phyloP scores from a whole-genome alignment of 257 asterid species.

The Leonotis leonurus region DNA sequence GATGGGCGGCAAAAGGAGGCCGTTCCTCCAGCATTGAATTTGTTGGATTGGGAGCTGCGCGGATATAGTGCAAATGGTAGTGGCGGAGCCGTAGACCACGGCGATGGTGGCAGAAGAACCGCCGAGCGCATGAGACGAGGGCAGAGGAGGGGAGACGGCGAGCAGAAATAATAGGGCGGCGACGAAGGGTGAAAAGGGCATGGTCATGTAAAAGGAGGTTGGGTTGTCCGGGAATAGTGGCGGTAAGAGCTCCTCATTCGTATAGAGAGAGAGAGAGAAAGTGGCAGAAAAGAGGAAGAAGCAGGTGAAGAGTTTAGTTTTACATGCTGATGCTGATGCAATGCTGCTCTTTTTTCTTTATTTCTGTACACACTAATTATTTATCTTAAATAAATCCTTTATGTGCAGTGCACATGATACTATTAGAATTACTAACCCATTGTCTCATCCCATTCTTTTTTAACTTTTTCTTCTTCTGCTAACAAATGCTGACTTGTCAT shows the following conservation, averaged over 20 bases:
- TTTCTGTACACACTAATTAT: no score
- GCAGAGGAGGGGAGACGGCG: slow-evolving; percentile 19
- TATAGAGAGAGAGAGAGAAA: slow-evolving; percentile 13
- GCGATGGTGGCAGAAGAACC: slow-evolving; percentile 70
- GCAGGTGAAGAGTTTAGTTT: not conserved
- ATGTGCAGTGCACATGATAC: no score
- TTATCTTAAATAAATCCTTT: no score
- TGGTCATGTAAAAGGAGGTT: slow-evolving; percentile 40
- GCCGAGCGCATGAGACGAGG: slow-evolving; percentile 46
- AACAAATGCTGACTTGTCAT: no score
- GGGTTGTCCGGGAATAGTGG: not conserved
- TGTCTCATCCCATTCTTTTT: no score
- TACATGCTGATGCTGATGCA: not conserved
- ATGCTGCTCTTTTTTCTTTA: no score
- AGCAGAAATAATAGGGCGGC: slow-evolving; percentile 10
- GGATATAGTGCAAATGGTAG: slow-evolving; percentile 50
- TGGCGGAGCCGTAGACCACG: slow-evolving; percentile 52
- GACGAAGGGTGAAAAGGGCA: slow-evolving; percentile 16
- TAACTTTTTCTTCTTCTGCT: no score
- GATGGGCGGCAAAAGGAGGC: slow-evolving; percentile 21
- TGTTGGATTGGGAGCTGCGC: slow-evolving; percentile 45
- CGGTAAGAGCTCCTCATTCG: slow-evolving; percentile 34
- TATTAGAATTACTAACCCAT: no score
- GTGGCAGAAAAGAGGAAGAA: slow-evolving; percentile 7
- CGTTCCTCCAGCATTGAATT: slow-evolving; percentile 65